Base-by-base conservation (phyloP, 2,329 filamentous ascomycete genomes). In the Chrysosporium keratinophilum region DNA sequence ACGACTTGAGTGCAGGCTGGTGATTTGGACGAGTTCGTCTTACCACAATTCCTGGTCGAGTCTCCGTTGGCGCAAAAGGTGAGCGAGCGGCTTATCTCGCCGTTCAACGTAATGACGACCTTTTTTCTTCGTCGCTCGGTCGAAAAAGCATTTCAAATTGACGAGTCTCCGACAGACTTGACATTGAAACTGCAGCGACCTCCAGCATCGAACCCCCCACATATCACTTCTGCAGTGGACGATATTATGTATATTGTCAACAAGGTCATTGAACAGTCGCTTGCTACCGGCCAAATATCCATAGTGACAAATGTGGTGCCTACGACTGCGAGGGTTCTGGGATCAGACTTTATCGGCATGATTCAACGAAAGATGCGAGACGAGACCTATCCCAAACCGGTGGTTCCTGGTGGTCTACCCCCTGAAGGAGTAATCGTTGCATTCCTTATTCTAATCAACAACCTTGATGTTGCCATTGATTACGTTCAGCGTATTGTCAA, bases 181-280 rank as follows among this genome's bases (percentile, higher is more conserved):
- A 86, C 87, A 0, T 75, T 98, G 34, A 88, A 84, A 64, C 76
- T 84, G 41, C 83, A 78, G 63, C 86, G 78, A 63, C 76, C 84
- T 2, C 76, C 95, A 42, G 81, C 85, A 50, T 80, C 83, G 55
- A 88, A 89, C 61, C 80, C 88, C 2, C 93, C 93, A 0, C 94
- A 88, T 65, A 95, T 98, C 63, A 91, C 93, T 42, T 89, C 90
- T 1, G 90, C 91, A 0, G 90, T 98, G 7, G 93, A 98, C 73
- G 93, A 96, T 71, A 89, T 97, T 64, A 97, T 98, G 91, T 98
- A 97, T 71, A 96, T 98, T 62, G 87, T 95, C 66, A 95, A 94
- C 66, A 85, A 91, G 49, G 86, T 97, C 34, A 77, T 97, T 6
- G 85, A 94, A 59, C 84, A 91, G 59, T 87, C 88, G 0, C 76